Evolutionary conservation across 2,329 filamentous ascomycete genomes (phyloP), one percentile per base, ranked within the genome.

Genomic region (Hirsutella rhossiliensis): DNA sequence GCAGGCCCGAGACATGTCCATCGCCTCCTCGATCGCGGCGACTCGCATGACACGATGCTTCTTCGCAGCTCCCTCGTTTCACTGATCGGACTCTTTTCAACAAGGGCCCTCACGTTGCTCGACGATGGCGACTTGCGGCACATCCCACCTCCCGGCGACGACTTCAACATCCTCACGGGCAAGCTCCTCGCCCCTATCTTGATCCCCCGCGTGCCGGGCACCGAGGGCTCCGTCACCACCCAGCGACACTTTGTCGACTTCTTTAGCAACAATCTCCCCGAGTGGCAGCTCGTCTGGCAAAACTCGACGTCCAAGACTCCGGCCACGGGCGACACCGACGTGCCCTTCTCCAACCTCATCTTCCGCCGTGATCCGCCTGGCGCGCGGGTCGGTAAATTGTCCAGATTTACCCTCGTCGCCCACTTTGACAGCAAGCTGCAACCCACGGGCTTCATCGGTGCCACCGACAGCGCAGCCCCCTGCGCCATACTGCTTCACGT

Each of bases 401-500:
- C 82, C 37, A 71, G 88, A 41, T 66, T 97, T 57, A 90, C 87
- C 13, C 72, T 98, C 44, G 92, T 90, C 7, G 92, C 92, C 36
- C 92, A 98, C 60, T 97, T 95, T 61, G 92, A 98, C 56, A 89
- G 81, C 59, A 84, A 94, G 64, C 73, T 84, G 46, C 71, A 70
- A 23, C 90, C 89, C 0, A 67, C 80, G 48, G 90, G 88, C 1
- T 98, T 98, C 60, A 84, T 98, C 46, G 92, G 92, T 0, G 92
- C 90, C 1, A 94, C 80, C 13, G 92, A 98, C 59, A 95, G 87
- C 54, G 92, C 92, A 1, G 92, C 86, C 17, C 89, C 92, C 11
- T 97, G 90, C 62, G 92, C 92, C 0, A 88, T 97, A 73, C 72
- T 98, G 46, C 75, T 98, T 77, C 86, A 95, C 60, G 79, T 83